Conservation (phyloP, 441 rosid genomes). For the Hypseocharis bilobata region DNA sequence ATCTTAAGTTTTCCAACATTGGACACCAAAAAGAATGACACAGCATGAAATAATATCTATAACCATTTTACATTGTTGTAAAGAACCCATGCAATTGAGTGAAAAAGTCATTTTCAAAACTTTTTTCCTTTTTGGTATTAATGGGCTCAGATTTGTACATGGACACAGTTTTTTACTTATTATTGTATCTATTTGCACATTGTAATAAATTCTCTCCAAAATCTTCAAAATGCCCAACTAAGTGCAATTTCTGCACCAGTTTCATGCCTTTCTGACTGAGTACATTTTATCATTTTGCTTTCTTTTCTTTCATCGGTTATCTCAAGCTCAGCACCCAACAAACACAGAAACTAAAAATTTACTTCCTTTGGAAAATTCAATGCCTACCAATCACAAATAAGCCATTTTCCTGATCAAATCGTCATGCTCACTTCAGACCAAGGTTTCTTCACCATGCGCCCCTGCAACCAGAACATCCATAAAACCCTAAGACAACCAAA, state of each 20-base stretch:
- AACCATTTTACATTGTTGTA: too few relatives aligned
- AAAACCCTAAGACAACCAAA: not conserved
- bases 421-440: slow-evolving; percentile 3
- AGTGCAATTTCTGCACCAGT: not conserved
- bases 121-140: not conserved
- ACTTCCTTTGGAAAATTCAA: not conserved
- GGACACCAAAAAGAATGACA: not conserved
- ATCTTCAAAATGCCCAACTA: not conserved
- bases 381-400: not conserved
- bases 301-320: not conserved
- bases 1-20: not conserved
- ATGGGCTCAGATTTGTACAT: slow-evolving; percentile 48
- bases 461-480: slow-evolving; percentile 10
- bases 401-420: slow-evolving; percentile 9
- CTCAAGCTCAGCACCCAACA: not conserved
- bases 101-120: too few relatives aligned
- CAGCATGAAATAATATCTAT: not conserved
- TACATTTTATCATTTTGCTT: not conserved
- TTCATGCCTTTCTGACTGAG: not conserved
- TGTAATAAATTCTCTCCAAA: not conserved
- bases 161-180: slow-evolving; percentile 49
- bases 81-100: too few relatives aligned
- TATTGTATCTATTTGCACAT: slow-evolving; percentile 16
- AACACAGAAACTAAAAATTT: not conserved
- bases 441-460: slow-evolving; percentile 7